A percentile compares a stretch with the other conserved stretches of the same genome.
Evolutionary conservation across 1,284 basidiomycete genomes (phyloP).

Genomic region (Fomitopsis palustris): DNA sequence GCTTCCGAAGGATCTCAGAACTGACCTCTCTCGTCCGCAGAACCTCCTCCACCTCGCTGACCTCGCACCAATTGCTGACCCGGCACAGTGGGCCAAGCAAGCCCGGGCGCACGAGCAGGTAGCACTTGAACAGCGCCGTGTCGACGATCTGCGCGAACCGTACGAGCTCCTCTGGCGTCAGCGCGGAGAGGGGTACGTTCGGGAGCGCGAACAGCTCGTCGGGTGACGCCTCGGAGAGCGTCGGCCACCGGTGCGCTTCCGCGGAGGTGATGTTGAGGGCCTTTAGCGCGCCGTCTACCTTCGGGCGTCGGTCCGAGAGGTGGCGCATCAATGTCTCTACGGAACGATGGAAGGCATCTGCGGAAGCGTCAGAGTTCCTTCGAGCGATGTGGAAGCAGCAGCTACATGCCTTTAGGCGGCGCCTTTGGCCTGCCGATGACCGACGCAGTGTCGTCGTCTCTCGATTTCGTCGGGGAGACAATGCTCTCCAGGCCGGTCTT

Average conservation of each 20-base stretch:
- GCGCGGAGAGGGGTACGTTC: constrained; percentile 60
- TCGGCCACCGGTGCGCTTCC: constrained; percentile 57
- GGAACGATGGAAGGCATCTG: constrained; percentile 61
- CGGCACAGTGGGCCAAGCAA: constrained; percentile 88
- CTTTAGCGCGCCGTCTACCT: constrained; percentile 73
- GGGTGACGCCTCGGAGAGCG: constrained; percentile 63
- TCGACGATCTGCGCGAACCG: constrained; percentile 92
- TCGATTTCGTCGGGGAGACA: constrained; percentile 36
- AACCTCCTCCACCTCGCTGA: constrained; percentile 90
- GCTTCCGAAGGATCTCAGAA: background rate
- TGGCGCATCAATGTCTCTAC: constrained; percentile 69
- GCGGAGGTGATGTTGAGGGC: constrained; percentile 69
- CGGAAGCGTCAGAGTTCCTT: background rate
- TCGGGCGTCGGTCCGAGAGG: constrained; percentile 83
- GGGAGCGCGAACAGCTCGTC: constrained; percentile 78
- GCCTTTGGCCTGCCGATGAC: constrained; percentile 35
- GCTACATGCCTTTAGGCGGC: constrained; percentile 28
- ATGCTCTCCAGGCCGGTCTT: constrained; percentile 53
- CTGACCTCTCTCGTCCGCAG: constrained; percentile 77
- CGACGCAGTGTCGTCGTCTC: constrained; percentile 60
- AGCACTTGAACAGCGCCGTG: constrained; percentile 94
- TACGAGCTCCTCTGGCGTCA: constrained; percentile 79
- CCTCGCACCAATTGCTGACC: constrained; percentile 96
- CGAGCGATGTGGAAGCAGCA: background rate
- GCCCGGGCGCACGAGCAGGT: constrained; percentile 80